Evolutionary conservation across 176 grass and related monocot species (phyloP), one percentile per base, ranked within the genome.

Genomic region (Zoysia pacifica): DNA sequence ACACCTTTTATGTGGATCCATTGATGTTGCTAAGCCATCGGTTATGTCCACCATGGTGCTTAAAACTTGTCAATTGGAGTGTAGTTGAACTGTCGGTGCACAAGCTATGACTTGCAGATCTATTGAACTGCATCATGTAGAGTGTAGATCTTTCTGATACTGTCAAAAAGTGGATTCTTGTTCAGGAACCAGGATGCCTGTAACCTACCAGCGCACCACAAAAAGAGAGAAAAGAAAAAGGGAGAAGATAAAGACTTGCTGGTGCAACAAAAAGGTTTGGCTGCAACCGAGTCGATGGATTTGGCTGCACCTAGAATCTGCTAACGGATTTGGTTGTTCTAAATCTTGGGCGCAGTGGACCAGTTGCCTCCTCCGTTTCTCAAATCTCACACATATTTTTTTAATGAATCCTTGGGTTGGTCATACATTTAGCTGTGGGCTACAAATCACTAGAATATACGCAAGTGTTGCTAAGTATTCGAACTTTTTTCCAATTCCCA

Each of bases 301-400:
- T 73, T 72, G 2, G 43, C 48, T 58, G 82, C 55, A 59, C 77
- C 65, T 66, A n/a, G 82, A 51, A 81, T 89, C 51, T 81, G 78
- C 78, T 66, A 67, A 77, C 0, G 59, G 82, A 52, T 81, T 81
- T 76, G 5, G 42, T 72, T 53, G 75, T 58, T 79, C 44, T 68
- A 51, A 48, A 65, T 72, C 43, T 66, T 56, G 73, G 66, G n/a
- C 72, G 14, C n/a, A 19, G 78, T 53, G 66, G 72, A 41, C 60
- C 28, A 77, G 66, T 77, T 81, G 82, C n/a, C 10, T 59, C 18
- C 16, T 58, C 51, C 18, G 46, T 84, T 75, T 28, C 65, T 48
- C 65, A 36, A 19, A 76, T 11, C 13, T 3, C 11, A 38, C 35
- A 50, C 28, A 69, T 35, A 13, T 20, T 14, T 6, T 36, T 65